Evolutionary conservation across 208 protist species (phyloP), one percentile per base, ranked within the genome.

Genomic region (Trypanosoma lewisi): DNA sequence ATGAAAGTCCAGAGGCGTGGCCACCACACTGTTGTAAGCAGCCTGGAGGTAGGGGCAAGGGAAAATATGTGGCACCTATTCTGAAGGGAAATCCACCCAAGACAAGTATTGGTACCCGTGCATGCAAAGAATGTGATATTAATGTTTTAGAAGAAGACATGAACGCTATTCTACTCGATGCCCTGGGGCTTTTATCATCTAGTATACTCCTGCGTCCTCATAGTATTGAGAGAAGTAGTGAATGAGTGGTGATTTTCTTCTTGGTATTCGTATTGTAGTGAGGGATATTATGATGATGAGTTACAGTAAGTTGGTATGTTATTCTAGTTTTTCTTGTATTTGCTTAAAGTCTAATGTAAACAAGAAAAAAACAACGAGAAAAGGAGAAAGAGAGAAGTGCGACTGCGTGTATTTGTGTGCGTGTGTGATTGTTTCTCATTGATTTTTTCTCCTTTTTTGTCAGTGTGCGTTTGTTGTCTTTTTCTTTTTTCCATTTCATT

Each of bases 91-190:
- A 33, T 0, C 28, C 16, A 16, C 30, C 52, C n/a, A 60, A 25
- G 41, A 42, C 27, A 33, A 52, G 25, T 31, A 57, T 67, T 58
- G 57, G 57, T 42, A 9, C 5, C 25, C 47, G 49, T 45, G 21
- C n/a, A 39, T 73, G 67, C 49, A 73, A 67, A 42, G 51, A 58
- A 6, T 73, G 67, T 39, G 58, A 73, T 19, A 73, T 73, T 51
- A 36, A 52, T 4, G 4, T 73, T n/a, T 60, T 37, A n/a, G 57
- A 57, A 12, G 27, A 44, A 21, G 58, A 60, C 33, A 61, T 63
- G 58, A 39, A 44, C 11, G 11, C 34, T 4, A 73, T 63, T 37
- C 25, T 73, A 9, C 33, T 39, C 21, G 44, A 63, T 53, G 67
- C 67, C 17, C 48, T 53, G 25, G 54, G 27, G 4, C n/a, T 63